Base-by-base conservation (phyloP, 306 rosid genomes). In the Vigna radiata region DNA sequence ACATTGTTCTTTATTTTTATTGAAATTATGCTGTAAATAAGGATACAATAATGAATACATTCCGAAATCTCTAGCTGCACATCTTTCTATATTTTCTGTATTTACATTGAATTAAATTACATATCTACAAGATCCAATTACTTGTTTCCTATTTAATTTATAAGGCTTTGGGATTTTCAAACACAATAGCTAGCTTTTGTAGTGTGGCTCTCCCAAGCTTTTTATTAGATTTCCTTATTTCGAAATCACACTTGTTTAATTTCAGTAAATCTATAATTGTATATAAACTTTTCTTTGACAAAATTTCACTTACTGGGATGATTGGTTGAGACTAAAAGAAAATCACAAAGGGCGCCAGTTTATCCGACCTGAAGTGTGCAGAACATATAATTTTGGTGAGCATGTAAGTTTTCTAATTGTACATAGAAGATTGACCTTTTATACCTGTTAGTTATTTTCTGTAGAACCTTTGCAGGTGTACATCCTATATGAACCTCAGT, bases 311-410 rank as follows among this genome's bases (percentile, higher is more conserved):
- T 95, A 95, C 85, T 95, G 98, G 98, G 98, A 95, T 79, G 98
- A 95, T 81, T 95, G 98, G 97, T 86, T 95, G 87, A 89, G 98
- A 79, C 81, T 90, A 73, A 79, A 90, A 87, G 96, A 86, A 75
- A 95, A 92, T 84, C 97, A 79, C 84, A 84, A 85, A 78, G 98
- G 96, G 77, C 90, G 97, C 46, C 98, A 95, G 73, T 90, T 95
- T 88, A 81, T 95, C 77, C 96, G 93, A 73, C 98, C 98, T 2
- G 97, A 95, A 92, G 93, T 95, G 49, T 92, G 98, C 90, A 90
- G 98, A 86, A 95, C 97, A 75, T 95, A 90, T 82, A 95, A 95
- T 77, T 92, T 95, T 37, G 98, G 98, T 3, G 97, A 91, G 88
- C 96, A 88, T 81, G 98, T 94, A 87, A 77, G 98, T 81, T 25